These are phyloP conservation scores for Austroboletus festivus DNA, from an alignment of 768 basidiomycete genomes.

Conservation along the genomic window DNA sequence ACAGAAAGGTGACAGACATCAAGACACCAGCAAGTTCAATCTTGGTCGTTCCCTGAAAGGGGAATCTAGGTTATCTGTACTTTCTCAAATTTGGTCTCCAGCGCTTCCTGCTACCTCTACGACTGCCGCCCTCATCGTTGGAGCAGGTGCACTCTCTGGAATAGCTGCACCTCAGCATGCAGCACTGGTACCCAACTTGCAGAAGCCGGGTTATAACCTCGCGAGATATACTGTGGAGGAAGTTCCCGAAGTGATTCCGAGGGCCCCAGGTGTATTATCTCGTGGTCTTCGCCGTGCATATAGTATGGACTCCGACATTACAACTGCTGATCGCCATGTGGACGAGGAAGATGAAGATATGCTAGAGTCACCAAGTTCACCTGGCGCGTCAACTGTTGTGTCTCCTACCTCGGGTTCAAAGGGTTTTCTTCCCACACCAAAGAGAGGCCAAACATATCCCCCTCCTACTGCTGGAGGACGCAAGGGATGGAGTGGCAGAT, in stretches of 20 bases:
- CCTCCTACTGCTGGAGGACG: conserved; percentile 10
- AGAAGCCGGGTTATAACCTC: conserved; percentile 62
- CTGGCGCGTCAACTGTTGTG: conserved; percentile 11
- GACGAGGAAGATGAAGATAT: conserved; percentile 8
- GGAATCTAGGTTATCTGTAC: conserved; percentile 27
- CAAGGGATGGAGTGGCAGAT: conserved; percentile 35
- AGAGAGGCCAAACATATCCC: not conserved
- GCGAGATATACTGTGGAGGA: conserved; percentile 45
- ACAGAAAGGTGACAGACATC: not conserved
- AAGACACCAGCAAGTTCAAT: not conserved
- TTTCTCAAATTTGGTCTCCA: conserved; percentile 15
- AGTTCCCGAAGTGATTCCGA: not conserved
- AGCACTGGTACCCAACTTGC: conserved; percentile 54
- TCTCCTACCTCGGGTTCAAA: conserved; percentile 16
- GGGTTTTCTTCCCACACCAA: not conserved
- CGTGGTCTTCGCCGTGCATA: conserved; percentile 9
- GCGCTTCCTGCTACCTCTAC: conserved; percentile 19
- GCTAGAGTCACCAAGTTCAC: conserved; percentile 10
- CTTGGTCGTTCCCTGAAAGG: conserved; percentile 20
- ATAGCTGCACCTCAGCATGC: conserved; percentile 50
- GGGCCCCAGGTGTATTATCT: not conserved
- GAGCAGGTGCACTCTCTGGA: conserved; percentile 62
- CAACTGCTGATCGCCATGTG: not conserved
- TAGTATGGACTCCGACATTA: conserved; percentile 13
- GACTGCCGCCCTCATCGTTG: conserved; percentile 62